These are phyloP conservation scores for Trichophyton equinum DNA, from an alignment of 2,329 filamentous ascomycete genomes.

Conservation along the genomic window DNA sequence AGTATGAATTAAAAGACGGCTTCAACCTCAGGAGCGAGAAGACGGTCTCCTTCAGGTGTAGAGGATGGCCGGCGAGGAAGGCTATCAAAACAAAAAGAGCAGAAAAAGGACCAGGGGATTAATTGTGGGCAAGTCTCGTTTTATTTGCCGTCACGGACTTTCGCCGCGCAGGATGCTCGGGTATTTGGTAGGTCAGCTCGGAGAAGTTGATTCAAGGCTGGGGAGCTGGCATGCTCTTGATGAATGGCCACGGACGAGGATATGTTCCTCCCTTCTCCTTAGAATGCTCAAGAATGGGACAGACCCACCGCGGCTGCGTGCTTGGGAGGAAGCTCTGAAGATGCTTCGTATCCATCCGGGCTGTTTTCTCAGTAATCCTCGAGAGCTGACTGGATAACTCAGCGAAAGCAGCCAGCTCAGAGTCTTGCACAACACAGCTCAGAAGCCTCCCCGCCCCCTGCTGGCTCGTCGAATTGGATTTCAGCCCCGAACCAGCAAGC, in stretches of 20 bases:
- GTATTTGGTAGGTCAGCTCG: neutral
- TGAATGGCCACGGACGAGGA: neutral
- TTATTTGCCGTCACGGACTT: neutral
- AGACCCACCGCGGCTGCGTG: neutral
- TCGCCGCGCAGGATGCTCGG: neutral
- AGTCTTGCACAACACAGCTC: neutral
- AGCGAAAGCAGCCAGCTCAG: neutral
- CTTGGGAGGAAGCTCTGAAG: neutral
- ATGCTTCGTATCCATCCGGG: neutral
- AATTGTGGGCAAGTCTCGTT: neutral
- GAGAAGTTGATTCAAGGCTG: neutral
- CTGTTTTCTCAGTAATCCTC: neutral
- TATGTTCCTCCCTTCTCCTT: neutral
- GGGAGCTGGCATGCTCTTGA: neutral
- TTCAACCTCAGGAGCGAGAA: neutral
- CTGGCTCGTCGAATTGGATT: neutral
- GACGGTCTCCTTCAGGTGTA: neutral
- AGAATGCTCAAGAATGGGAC: neutral
- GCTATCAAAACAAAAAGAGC: too few relatives aligned
- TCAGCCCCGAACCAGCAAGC: neutral
- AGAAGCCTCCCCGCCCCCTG: neutral
- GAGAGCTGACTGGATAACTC: neutral
- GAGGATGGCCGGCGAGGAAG: neutral
- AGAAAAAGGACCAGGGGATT: too few relatives aligned
- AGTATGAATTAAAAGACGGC: neutral